Base-by-base conservation (phyloP, 352 stramenopile species). In the Phytopythium chamaehyphon region DNA sequence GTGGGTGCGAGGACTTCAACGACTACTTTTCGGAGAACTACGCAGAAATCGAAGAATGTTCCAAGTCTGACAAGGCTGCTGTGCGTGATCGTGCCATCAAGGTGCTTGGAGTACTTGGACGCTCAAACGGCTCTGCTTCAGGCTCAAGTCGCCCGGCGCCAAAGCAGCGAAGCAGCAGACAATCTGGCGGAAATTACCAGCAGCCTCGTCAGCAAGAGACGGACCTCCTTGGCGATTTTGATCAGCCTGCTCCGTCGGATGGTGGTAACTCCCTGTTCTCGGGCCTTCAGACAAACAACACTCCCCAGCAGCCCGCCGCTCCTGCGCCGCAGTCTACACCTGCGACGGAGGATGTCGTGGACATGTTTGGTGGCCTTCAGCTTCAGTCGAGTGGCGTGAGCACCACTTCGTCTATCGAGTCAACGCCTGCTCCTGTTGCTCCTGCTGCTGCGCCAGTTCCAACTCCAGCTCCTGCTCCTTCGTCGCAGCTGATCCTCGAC, bases 21-120 rank as follows among this genome's bases (percentile, higher is more conserved):
- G 85, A 90, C 33, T 95, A 95, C 59, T 95, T 95, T 45, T 55
- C 74, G 14, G 85, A 95, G 49, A 93, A 90, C 59, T 77, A 58
- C 14, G 62, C 69, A 24, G 83, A 92, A 59, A 88, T 93, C 24
- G 78, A 93, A 40, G 47, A 60, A n/a, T 90, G 80, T 33, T 50
- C 69, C 0, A 77, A 77, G 38, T 90, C 79, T 22, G 83, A 94
- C 40, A 94, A 94, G 63, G 68, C 73, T 16, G 81, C 81, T 9
- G 68, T 94, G 24, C 72, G 77, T 9, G 83, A 94, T 45, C 81
- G 83, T 45, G 83, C 83, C 6, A 56, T 90, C 7, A 91, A 92
- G 59, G 73, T 94, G 22, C 38, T 94, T 51, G 76, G 71, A 47
- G 47, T 72, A 6, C 43, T 93, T 8, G 83, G 80, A 16, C 58